Base-by-base conservation (phyloP, 2,329 filamentous ascomycete species). In the Thielaviopsis ethacetica region DNA sequence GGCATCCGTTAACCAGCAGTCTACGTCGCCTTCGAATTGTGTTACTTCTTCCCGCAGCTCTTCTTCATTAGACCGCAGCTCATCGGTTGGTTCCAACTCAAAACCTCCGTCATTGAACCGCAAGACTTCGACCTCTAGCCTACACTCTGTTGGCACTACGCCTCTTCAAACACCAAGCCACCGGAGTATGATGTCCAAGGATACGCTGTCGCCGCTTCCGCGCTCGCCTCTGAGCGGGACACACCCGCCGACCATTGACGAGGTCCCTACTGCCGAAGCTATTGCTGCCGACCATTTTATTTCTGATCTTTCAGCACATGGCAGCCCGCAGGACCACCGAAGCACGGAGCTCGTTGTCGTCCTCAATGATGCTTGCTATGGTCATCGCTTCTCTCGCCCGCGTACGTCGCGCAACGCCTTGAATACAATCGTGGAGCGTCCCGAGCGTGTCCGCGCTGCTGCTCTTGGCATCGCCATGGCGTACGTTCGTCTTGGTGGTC, bases 361-460 rank as follows among this genome's bases (percentile, higher is more conserved):
- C 30, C 74, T 98, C 1, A 90, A 97, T 66, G 93, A 98, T 72
- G 84, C 86, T 57, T 95, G 91, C 71, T 98, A 97, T 68, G 91
- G 91, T 24, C 93, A 98, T 72, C 84, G 90, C 22, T 98, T 84
- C 70, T 88, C 91, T 12, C 80, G 93, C 52, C 89, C 89, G 3
- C 84, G 86, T 65, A 85, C 89, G 0, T 85, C 82, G 22, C 85
- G 85, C 65, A 78, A 75, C 52, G 79, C 80, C 17, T 76, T 97
- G 1, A 82, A 76, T 65, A 86, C 84, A 59, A 95, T 98, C 63
- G 91, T 98, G 54, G 93, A 98, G 72, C 80, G 93, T 12, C 93
- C 93, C 0, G 93, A 98, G 73, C 79, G 93, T 61, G 83, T 98
- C 63, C 86, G 87, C 65, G 93, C 93, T 4, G 83, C 83, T 62